Evolutionary conservation across 176 grass and related monocot genomes (phyloP).

Genomic region (Zoysia pacifica): DNA sequence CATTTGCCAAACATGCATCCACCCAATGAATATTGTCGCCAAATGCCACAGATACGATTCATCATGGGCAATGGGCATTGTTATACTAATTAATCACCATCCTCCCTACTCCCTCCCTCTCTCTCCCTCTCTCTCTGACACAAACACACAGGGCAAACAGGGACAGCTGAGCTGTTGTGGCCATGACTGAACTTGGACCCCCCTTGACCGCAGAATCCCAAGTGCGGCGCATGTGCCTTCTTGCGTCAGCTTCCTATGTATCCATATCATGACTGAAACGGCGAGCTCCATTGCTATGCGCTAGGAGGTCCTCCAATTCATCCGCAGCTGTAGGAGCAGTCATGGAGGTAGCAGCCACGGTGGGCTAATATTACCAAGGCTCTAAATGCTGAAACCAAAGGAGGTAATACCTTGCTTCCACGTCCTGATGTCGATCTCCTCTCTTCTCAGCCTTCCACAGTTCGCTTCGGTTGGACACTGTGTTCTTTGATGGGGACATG

Average conservation of each 20-base stretch:
- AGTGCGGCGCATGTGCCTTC: conserved; percentile 23
- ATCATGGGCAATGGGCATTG: conserved; percentile 33
- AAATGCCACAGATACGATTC: conserved; percentile 39
- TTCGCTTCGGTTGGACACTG: conserved; percentile 27
- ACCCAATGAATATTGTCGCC: conserved; percentile 49
- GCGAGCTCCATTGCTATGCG: conserved; percentile 8
- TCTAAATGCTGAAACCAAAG: conserved; percentile 39
- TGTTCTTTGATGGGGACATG: conserved; percentile 44
- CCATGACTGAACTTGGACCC: conserved; percentile 37
- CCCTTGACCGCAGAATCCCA: conserved; percentile 46
- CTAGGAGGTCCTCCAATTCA: conserved; percentile 4
- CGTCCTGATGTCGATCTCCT: conserved; percentile 24
- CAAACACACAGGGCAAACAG: neutral
- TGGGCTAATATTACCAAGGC: conserved; percentile 9
- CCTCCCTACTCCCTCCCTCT: neutral
- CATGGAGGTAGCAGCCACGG: conserved; percentile 31
- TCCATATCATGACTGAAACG: conserved; percentile 23
- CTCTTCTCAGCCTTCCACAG: conserved; percentile 5
- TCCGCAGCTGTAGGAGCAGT: conserved; percentile 26
- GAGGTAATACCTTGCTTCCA: conserved; percentile 15
- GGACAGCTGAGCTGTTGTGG: conserved; percentile 15
- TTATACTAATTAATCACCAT: conserved; percentile 44
- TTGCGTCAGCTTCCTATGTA: conserved; percentile 20
- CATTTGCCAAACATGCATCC: conserved; percentile 43
- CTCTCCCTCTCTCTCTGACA: neutral